phyloP scores from a whole-genome alignment of 2,329 filamentous ascomycete species.

The Aspergillaceae sp. region DNA sequence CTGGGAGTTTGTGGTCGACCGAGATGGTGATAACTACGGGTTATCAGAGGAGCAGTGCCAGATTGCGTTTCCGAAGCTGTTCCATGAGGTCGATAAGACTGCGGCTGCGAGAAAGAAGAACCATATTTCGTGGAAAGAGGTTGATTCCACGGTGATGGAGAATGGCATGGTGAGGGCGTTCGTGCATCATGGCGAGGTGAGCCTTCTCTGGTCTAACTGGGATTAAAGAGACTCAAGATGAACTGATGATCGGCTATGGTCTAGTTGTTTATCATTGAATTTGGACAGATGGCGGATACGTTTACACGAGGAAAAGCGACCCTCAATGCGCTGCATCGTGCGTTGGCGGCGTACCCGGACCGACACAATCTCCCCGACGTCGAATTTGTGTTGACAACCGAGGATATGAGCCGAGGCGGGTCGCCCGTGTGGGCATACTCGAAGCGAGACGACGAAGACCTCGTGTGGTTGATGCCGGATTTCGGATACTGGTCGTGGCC shows the following conservation, averaged over 20 bases:
- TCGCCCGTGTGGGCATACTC: constrained; percentile 39
- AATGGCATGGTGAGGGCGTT: constrained; percentile 32
- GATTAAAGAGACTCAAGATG: no score
- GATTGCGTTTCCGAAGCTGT: constrained; percentile 35
- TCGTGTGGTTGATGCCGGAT: constrained; percentile 46
- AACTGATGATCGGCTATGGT: neutral
- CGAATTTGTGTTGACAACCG: constrained; percentile 42
- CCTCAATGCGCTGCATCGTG: constrained; percentile 41
- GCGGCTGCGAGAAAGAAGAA: constrained; percentile 13
- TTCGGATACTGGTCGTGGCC: constrained; percentile 49
- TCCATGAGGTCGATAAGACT: constrained; percentile 29
- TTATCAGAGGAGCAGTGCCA: constrained; percentile 29
- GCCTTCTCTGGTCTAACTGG: neutral
- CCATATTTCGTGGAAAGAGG: constrained; percentile 24
- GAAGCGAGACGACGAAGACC: constrained; percentile 28
- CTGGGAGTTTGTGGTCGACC: constrained; percentile 27
- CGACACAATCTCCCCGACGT: constrained; percentile 38
- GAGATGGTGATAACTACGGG: constrained; percentile 31
- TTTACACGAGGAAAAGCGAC: constrained; percentile 34
- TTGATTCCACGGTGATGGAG: constrained; percentile 24
- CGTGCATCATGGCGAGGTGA: constrained; percentile 27
- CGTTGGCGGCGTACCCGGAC: constrained; percentile 34
- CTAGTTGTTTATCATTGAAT: constrained; percentile 32
- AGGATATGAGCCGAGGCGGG: constrained; percentile 33
- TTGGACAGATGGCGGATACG: constrained; percentile 25